These are phyloP conservation scores for Saccharomyces eubayanus DNA, from an alignment of 805 yeast species.

Conservation along the genomic window DNA sequence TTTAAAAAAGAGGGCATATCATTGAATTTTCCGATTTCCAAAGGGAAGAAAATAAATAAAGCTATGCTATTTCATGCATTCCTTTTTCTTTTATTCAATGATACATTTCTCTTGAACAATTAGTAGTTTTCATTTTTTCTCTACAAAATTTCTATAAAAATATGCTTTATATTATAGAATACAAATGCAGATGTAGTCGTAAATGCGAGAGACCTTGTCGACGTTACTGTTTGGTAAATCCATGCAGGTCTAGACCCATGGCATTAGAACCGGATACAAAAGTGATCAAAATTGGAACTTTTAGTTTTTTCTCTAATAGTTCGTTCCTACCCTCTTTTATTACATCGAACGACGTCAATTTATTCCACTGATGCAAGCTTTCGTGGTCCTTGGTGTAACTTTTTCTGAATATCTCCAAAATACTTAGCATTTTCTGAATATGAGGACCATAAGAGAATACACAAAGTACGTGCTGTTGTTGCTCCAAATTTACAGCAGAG, in stretches of 20 bases:
- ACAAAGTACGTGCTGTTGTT: slow-evolving; percentile 1
- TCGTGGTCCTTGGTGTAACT: background rate
- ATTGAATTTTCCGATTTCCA: background rate
- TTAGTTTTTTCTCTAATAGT: slow-evolving; percentile 17
- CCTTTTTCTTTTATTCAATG: slow-evolving; percentile 13
- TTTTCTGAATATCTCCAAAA: slow-evolving; percentile 15
- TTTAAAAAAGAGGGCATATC: background rate
- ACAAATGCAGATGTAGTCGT: background rate
- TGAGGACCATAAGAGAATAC: slow-evolving; percentile 20
- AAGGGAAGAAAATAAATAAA: background rate
- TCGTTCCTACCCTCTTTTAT: slow-evolving; percentile 21
- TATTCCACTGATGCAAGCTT: slow-evolving; percentile 18
- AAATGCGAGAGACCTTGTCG: background rate
- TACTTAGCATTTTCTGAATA: slow-evolving; percentile 18
- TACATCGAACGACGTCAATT: slow-evolving; percentile 13
- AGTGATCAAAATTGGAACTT: slow-evolving; percentile 17
- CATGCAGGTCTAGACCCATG: slow-evolving; percentile 5
- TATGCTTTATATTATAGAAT: background rate
- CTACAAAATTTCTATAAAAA: background rate
- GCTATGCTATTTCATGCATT: background rate
- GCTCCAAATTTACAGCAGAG: background rate
- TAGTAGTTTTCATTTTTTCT: background rate
- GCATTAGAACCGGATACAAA: slow-evolving; percentile 3
- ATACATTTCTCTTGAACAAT: slow-evolving; percentile 11
- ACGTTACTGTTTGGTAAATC: slow-evolving; percentile 11